A percentile compares a stretch with the other conserved stretches of the same genome.
These are phyloP conservation scores for Pseudoturritis turrita DNA, from an alignment of 345 rosid genomes.

Conservation along the genomic window DNA sequence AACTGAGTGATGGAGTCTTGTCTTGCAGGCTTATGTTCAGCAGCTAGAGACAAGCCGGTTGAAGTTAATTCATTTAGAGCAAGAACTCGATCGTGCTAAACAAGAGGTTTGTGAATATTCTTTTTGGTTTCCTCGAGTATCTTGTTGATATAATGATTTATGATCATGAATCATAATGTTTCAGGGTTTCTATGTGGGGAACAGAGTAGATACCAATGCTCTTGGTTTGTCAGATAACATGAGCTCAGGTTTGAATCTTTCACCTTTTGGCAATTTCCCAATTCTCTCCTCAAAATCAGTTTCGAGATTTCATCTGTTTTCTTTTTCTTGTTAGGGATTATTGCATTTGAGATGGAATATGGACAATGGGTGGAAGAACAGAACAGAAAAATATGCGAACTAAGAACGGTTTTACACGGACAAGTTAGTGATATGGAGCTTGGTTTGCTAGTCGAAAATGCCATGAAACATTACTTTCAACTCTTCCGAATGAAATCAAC, in stretches of 20 bases:
- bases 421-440: conserved; percentile 60
- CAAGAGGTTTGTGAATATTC: conserved; percentile 52
- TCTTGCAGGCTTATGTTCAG: conserved; percentile 86
- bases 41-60: conserved; percentile 89
- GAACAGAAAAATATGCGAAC: conserved; percentile 50
- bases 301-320: not conserved
- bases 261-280: not conserved
- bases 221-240: conserved; percentile 48
- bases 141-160: not conserved
- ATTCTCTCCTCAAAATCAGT: not conserved
- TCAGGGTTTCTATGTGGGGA: conserved; percentile 60
- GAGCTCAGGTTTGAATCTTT: conserved; percentile 55
- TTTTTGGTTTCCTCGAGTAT: not conserved
- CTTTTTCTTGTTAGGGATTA: conserved; percentile 42
- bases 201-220: conserved; percentile 46
- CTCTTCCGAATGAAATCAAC: conserved; percentile 80
- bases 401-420: conserved; percentile 58
- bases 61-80: conserved; percentile 82
- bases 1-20: conserved; percentile 2
- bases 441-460: conserved; percentile 53
- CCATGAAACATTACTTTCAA: conserved; percentile 69
- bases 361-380: conserved; percentile 86
- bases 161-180: not conserved
- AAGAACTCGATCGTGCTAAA: conserved; percentile 71
- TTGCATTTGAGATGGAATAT: conserved; percentile 86